Evolutionary conservation across 2,329 filamentous ascomycete genomes (phyloP), one percentile per base, ranked within the genome.

Genomic region (Aureobasidium lini): DNA sequence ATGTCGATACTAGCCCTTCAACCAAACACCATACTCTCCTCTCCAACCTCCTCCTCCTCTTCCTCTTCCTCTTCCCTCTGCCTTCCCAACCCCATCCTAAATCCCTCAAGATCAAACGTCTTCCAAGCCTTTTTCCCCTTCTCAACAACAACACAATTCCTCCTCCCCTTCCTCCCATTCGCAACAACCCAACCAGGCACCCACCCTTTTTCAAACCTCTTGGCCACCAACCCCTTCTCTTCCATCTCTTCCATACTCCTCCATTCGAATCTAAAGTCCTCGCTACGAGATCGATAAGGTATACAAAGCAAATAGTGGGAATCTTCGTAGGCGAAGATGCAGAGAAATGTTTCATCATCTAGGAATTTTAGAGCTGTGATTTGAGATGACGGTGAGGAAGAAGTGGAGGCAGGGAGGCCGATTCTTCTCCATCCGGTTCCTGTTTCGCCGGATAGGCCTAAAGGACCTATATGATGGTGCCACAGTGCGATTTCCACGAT

Each of bases 71-170:
- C 18, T 9, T 42, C 16, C 49, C 6, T 49, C 32, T 6, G 1
- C 16, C 16, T 16, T 23, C 28, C 6, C 44, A 28, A 16, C 9
- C 28, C 39, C 9, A 34, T 50, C 6, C 48, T 50, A 18, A 16
- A 37, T 1, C n/a, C 44, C 16, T 57, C 59, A 2, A 61, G 39
- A 44, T 61, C 59, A 28, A 57, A 40, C 1, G 36, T 32, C 31
- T 23, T 57, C 50, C 52, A 61, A 4, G 29, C 8, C 8, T 31
- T 34, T 16, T 16, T 16, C 16, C 39, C 52, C n/a, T 39, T 6
- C 15, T 36, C 59, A 4, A 61, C 32, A 13, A 61, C 52, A 15
- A 42, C 29, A n/a, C 54, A 44, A 39, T 49, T 57, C 29, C n/a
- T 43, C 16, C 52, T 40, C 9, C 46, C 46, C n/a, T 29, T 39